These are phyloP conservation scores for Mentha longifolia DNA, from an alignment of 257 asterid genomes.

Conservation along the genomic window DNA sequence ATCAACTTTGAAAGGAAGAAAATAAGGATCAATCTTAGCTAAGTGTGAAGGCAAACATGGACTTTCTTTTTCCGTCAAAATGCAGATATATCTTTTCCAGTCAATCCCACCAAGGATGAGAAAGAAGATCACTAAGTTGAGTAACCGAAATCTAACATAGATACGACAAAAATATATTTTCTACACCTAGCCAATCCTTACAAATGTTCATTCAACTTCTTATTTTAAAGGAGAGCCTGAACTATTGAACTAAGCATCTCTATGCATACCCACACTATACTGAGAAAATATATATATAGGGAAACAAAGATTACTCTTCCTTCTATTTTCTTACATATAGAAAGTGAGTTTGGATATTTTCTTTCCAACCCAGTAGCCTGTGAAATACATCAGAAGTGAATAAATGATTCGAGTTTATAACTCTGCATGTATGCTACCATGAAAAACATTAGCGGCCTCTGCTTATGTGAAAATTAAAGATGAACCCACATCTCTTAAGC, in stretches of 20 bases:
- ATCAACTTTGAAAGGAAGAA: conserved; percentile 41
- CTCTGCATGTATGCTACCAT: conserved; percentile 1
- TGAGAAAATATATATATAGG: neutral
- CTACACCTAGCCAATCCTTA: neutral
- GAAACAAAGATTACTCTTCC: conserved; percentile 10
- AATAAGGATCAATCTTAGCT: conserved; percentile 31
- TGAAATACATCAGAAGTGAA: too few species aligned
- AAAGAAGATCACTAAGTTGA: neutral
- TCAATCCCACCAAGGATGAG: neutral
- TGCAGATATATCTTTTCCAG: neutral
- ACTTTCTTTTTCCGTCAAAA: conserved; percentile 7
- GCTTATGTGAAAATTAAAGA: neutral
- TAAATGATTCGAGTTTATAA: neutral
- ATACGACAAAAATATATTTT: conserved; percentile 1
- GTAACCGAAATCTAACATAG: conserved; percentile 20
- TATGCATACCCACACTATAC: conserved; percentile 5
- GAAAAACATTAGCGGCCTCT: neutral
- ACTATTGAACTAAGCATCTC: conserved; percentile 15
- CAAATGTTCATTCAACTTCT: conserved; percentile 12
- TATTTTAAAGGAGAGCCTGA: neutral
- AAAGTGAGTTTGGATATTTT: neutral
- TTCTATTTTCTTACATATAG: neutral
- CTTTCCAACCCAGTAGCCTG: neutral
- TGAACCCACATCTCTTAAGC: conserved; percentile 21
- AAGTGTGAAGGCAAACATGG: conserved; percentile 19